Base-by-base conservation (phyloP, 495 filamentous ascomycete genomes). In the Trichoderma asperelloides region DNA sequence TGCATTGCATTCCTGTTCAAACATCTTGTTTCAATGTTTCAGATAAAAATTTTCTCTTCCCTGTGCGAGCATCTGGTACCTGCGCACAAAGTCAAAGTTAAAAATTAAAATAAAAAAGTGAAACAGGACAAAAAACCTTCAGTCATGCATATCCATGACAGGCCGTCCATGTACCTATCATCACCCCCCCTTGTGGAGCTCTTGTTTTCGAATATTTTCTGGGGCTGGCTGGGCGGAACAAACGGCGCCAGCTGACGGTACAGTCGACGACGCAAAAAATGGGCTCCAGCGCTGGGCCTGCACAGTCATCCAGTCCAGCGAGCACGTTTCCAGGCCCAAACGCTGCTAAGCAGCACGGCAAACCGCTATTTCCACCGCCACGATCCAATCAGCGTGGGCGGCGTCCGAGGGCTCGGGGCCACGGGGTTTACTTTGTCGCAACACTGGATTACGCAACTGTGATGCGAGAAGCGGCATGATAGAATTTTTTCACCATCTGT, bases 301-400 rank as follows among this genome's bases (percentile, higher is more conserved):
- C 55, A 21, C 55, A 57, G 49, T 25, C 49, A 57, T 57, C 49
- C 49, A 57, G 49, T 60, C 55, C 55, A 60, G 55, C 55, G 27
- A 15, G 55, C 55, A 60, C 55, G 55, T 60, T 60, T 60, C 13
- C 55, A 60, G 55, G 55, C 16, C 12, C 55, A 28, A 60, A 30
- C 23, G 23, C 25, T 60, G 33, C 33, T 37, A 37, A 37, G 5
- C 33, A 37, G 33, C 33, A 37, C 33, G 33, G 33, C 33, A 37
- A 37, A 37, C 33, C 33, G 33, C 9, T 30, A 16, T 60, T 60
- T 30, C 3, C 23, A 60, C 55, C 55, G 23, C 27, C 55, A 13
- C 3, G 55, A 27, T 30, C 55, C 55, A 60, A 60, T 60, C 55
- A 60, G 49, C 25, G 55, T 12, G 25, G 16, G 23, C 55, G 55